Evolutionary conservation across 2,329 filamentous ascomycete genomes (phyloP), one percentile per base, ranked within the genome.

Genomic region (Aureobasidium uvarum): DNA sequence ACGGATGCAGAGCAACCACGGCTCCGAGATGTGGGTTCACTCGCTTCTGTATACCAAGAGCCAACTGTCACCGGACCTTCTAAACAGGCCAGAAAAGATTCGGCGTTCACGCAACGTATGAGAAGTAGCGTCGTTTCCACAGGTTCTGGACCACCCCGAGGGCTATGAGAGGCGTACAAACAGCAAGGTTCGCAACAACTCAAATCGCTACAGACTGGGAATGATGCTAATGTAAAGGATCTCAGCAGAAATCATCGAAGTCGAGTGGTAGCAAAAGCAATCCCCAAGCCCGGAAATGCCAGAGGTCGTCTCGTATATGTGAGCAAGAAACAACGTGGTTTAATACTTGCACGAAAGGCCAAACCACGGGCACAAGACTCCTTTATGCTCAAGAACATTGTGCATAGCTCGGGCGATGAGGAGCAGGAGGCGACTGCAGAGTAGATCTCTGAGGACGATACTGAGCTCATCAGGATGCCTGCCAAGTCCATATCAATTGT

Each of bases 1-100:
- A 28, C n/a, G 4, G 6, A 54, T 23, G 7, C 52, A 38, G 31
- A 54, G 31, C 36, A 25, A 25, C 36, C 33, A 41, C 18, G 36
- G 36, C 52, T 55, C 7, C 52, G 52, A 11, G 52, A 55, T 23
- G 52, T 41, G 10, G 52, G 52, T 7, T 55, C 36, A 28, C 52
- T 55, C 52, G 52, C 52, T 41, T 55, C 36, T 16, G 33, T 39
- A n/a, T 20, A 38, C 7, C 36, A 41, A 41, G 52, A 36, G n/a
- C 14, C 52, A 18, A 25, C 54, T 58, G 11, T 20, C 11, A 5
- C 23, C 16, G 33, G 16, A 33, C 16, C 54, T 31, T n/a, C 25
- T 8, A 2, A 33, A 6, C 18, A 46, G 18, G 16, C 7, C 28
- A 36, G 28, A 14, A 36, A 36, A 36, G 41, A 60, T 25, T 46